These are phyloP conservation scores for peach (Prunus persica) DNA, from an alignment of 306 rosid species.

Conservation along the genomic window Prunus_persica_NCBIv2 NC_034014.1:2250001-2250500, in stretches of 20 bases:
- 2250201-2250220: constrained; percentile 77
- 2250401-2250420: background rate
- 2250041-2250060: constrained; percentile 63
- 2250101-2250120: constrained; percentile 81
- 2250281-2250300: constrained; percentile 69
- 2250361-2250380: background rate
- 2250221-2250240: constrained; percentile 51
- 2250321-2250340: background rate
- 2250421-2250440: constrained; percentile 1
- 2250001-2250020: constrained; percentile 68
- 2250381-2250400: too few species aligned
- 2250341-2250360: background rate
- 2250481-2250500: constrained; percentile 66
- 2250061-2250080: constrained; percentile 70
- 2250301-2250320: constrained; percentile 98
- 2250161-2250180: constrained; percentile 89
- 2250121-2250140: constrained; percentile 83
- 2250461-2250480: constrained; percentile 28
- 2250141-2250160: constrained; percentile 79
- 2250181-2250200: constrained; percentile 55
- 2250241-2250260: constrained; percentile 23
- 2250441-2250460: background rate
- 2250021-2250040: constrained; percentile 86
- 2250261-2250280: constrained; percentile 38
- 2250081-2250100: constrained; percentile 52